These are phyloP conservation scores for Chamaecyparis obtusa DNA, from an alignment of 75 land plant genomes.

Conservation along the genomic window DNA sequence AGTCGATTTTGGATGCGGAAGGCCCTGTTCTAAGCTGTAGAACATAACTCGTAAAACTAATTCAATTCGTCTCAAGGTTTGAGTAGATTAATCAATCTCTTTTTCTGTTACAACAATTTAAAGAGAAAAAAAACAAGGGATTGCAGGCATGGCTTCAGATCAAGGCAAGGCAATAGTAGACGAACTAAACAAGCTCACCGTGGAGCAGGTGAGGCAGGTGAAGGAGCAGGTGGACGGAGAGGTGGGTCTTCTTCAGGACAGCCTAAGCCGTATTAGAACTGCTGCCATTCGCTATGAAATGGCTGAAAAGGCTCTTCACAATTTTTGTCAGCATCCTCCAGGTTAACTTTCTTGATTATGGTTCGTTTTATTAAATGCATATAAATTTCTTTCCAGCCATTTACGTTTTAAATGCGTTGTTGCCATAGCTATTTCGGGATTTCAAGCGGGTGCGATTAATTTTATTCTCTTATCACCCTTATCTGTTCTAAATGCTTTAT, in stretches of 20 bases:
- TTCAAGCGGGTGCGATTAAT: not conserved
- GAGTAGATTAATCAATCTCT: not conserved
- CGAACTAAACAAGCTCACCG: constrained; percentile 30
- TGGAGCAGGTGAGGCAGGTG: constrained; percentile 79
- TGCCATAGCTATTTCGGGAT: not conserved
- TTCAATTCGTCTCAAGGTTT: not conserved
- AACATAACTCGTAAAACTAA: not conserved
- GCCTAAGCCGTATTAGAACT: constrained; percentile 84
- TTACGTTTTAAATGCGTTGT: not conserved
- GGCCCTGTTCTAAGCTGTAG: not conserved
- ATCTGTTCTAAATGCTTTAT: not conserved
- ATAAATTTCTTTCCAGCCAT: not conserved
- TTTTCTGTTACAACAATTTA: not conserved
- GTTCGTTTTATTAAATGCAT: not conserved
- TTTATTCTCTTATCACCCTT: not conserved
- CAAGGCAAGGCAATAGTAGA: constrained; percentile 8
- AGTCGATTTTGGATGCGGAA: not conserved
- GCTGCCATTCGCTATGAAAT: constrained; percentile 92
- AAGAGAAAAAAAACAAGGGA: not conserved
- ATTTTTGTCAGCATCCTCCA: constrained; percentile 73
- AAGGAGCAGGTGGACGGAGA: constrained; percentile 94
- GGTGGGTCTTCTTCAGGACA: constrained; percentile 83
- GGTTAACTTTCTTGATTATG: constrained; percentile 25
- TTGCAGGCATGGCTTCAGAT: constrained; percentile 10
- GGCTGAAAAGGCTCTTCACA: constrained; percentile 81